Evolutionary conservation across 108 stramenopile species (phyloP), one percentile per base, ranked within the genome.

Genomic region (Cyclotella cryptica): DNA sequence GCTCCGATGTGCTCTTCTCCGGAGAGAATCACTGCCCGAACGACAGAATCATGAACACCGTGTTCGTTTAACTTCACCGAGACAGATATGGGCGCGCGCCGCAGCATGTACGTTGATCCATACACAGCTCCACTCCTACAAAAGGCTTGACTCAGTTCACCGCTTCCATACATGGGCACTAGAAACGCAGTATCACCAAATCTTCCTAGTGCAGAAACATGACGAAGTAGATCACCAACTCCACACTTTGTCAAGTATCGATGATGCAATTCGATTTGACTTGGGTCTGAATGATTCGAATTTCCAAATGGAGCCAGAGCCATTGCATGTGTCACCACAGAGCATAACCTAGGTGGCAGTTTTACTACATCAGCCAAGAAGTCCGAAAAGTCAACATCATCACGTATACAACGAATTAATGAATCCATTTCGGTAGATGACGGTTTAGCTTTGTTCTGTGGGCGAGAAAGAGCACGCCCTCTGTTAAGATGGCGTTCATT

Each of bases 361-460:
- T 87, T 87, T n/a, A 81, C 83, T 12, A 88, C 58, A 46, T 69
- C 53, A 19, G 19, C 55, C 72, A 94, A 78, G 66, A 82, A 94
- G 12, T 71, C 68, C 28, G 81, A 83, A 85, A 94, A 91, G 54
- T 72, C 61, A 77, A 89, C 73, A 41, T 80, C 64, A 27, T 88
- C 69, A 62, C 79, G 45, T 41, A 93, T 84, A n/a, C 81, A 87
- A 22, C 83, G 61, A 41, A 89, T 58, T 45, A 92, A 73, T 27
- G 76, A 54, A 41, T 85, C 62, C 66, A 94, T 58, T 22, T 90
- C 93, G 0, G 79, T 67, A 42, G 79, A 69, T 19, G 79, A 80
- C 78, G 49, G 84, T 59, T n/a, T 90, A 13, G 88, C 86, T 78
- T 97, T 97, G 65, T 97, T 97, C 81, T 97, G 97, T 29, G 97